Base-by-base conservation (phyloP, 78 protist genomes). In the Trichosphaerium sp. region DNA sequence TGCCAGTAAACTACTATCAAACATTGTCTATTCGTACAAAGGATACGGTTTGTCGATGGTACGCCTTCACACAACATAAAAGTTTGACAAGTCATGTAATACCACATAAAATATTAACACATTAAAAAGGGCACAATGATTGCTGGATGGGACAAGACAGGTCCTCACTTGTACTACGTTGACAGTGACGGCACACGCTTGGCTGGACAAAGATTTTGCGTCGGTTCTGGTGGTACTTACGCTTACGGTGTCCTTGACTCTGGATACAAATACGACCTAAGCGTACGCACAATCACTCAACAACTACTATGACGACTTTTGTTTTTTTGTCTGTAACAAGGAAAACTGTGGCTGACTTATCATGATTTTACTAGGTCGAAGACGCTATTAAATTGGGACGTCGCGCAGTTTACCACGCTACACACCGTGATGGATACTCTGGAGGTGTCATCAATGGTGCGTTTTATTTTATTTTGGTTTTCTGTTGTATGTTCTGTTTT, bases 181-280 rank as follows among this genome's bases (percentile, higher is more conserved):
- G 99, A 98, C 77, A 79, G 69, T 44, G 97, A 94, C 29, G 99
- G 99, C 41, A 88, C 94, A 34, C 78, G 99, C 37, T 35, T 96
- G 18, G 64, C 76, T 39, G 92, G 91, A 26, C 48, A 90, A 64
- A 32, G 84, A 28, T 98, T 97, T 75, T 41, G 90, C 31, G 98
- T 94, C 29, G 99, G 99, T 4, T 89, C 97, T 3, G 99, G 99
- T 26, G 90, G 98, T 28, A 90, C 95, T 6, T 96, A 85, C 65
- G 99, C 99, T 18, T 97, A 96, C 69, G 99, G 99, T 66, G 94
- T 98, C n/a, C 87, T 98, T n/a, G 99, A 98, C 80, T 21, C 85
- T 15, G 94, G 85, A 21, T 97, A 84, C 82, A 14, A 75, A 31
- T 66, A 43, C 62, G 84, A 90, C 54, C 37, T 89, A 58, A 31